These are phyloP conservation scores for Mycena crocata DNA, from an alignment of 768 basidiomycete genomes.

Conservation along the genomic window DNA sequence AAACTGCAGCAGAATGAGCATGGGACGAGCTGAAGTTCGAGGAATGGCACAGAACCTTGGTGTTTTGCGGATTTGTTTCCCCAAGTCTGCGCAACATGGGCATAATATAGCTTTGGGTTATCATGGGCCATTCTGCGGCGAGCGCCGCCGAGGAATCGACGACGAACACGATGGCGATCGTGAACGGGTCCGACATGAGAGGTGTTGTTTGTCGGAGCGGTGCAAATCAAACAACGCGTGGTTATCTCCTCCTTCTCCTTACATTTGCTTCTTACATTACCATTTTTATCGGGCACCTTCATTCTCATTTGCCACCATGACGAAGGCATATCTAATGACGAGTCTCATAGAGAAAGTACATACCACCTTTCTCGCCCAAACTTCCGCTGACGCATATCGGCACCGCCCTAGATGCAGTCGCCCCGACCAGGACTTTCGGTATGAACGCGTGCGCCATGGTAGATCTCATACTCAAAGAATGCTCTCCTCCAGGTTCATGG, in stretches of 20 bases:
- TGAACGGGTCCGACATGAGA: too few relatives aligned
- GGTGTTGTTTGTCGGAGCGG: not conserved
- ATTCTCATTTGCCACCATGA: slow-evolving; percentile 63
- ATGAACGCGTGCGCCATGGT: slow-evolving; percentile 43
- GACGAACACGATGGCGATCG: slow-evolving; percentile 66
- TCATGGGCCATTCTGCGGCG: slow-evolving; percentile 61
- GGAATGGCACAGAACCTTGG: slow-evolving; percentile 9
- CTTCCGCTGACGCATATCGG: slow-evolving; percentile 16
- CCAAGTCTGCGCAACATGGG: slow-evolving; percentile 64
- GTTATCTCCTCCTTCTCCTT: not conserved
- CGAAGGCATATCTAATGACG: slow-evolving; percentile 88
- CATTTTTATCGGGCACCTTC: not conserved
- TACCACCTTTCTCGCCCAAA: not conserved
- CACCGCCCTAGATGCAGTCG: slow-evolving; percentile 78
- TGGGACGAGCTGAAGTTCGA: not conserved
- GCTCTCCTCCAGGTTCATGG: slow-evolving; percentile 84
- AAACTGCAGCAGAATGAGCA: slow-evolving; percentile 33
- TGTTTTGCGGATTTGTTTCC: slow-evolving; percentile 49
- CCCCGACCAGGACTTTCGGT: slow-evolving; percentile 94
- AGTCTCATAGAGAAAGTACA: slow-evolving; percentile 83
- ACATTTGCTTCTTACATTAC: not conserved
- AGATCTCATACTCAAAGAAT: slow-evolving; percentile 30
- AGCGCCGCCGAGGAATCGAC: slow-evolving; percentile 71
- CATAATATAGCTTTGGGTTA: slow-evolving; percentile 60
- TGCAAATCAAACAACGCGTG: slow-evolving; percentile 10